phyloP scores from a whole-genome alignment of 23 red algal genomes.

The Gracilaria gracilis region DNA sequence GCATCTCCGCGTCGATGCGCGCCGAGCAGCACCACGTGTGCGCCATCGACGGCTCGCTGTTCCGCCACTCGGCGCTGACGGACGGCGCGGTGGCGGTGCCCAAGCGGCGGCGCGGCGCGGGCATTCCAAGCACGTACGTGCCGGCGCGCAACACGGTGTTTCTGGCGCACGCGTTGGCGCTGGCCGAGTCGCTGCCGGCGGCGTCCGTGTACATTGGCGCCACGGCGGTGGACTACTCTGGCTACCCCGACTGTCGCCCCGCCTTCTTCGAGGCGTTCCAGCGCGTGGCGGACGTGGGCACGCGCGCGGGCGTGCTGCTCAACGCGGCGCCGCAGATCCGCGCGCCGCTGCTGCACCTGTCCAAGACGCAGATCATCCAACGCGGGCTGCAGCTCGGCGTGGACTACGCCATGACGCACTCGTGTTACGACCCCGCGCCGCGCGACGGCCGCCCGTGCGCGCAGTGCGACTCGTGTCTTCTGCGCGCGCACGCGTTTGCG shows the following conservation, averaged over 20 bases:
- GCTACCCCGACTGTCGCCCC: slow-evolving; percentile 95
- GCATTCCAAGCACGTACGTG: slow-evolving; percentile 89
- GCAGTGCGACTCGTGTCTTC: slow-evolving; percentile 81
- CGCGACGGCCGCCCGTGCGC: slow-evolving; percentile 79
- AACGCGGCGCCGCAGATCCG: slow-evolving; percentile 58
- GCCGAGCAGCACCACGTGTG: slow-evolving; percentile 36
- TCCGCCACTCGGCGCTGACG: slow-evolving; percentile 75
- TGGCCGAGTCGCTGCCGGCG: slow-evolving; percentile 78
- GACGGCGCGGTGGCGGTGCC: slow-evolving; percentile 32
- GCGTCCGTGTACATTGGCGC: slow-evolving; percentile 91
- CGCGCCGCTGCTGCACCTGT: slow-evolving; percentile 80
- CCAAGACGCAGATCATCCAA: slow-evolving; percentile 84
- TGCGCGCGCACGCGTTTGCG: slow-evolving; percentile 81
- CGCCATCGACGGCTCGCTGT: slow-evolving; percentile 49
- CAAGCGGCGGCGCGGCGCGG: neutral
- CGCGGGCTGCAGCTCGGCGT: slow-evolving; percentile 78
- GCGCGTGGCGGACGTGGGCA: slow-evolving; percentile 73
- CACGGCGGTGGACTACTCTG: slow-evolving; percentile 92
- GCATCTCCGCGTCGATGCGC: slow-evolving; percentile 37
- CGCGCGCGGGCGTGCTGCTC: slow-evolving; percentile 57
- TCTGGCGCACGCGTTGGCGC: slow-evolving; percentile 83
- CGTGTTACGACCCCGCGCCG: slow-evolving; percentile 89
- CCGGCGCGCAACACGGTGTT: slow-evolving; percentile 96
- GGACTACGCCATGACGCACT: slow-evolving; percentile 87
- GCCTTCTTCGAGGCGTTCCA: slow-evolving; percentile 82